phyloP scores from a whole-genome alignment of 75 land plant genomes.

The Cryptomeria japonica region DNA sequence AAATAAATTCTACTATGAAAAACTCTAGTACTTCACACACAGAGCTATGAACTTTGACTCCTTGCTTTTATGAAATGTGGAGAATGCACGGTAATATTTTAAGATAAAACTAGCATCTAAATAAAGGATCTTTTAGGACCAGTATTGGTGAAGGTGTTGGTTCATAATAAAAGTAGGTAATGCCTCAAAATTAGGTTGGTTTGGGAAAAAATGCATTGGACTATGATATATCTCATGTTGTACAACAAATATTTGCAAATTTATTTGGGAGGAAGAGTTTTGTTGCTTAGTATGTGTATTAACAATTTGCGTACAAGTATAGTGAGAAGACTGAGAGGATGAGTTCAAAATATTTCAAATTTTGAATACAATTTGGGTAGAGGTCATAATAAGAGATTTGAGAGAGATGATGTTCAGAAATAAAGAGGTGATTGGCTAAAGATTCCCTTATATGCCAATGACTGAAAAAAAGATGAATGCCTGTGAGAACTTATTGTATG shows the following conservation, averaged over 20 bases:
- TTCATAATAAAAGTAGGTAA: not conserved
- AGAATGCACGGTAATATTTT: not conserved
- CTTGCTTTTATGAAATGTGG: not conserved
- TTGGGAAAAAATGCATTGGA: not conserved
- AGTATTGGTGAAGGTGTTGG: not conserved
- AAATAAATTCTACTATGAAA: not conserved
- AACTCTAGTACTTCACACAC: not conserved
- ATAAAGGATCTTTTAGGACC: not conserved
- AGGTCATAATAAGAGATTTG: not conserved
- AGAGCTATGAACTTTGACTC: not conserved
- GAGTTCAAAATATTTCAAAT: not conserved
- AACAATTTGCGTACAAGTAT: not conserved
- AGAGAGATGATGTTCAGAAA: not conserved
- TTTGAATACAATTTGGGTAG: not conserved
- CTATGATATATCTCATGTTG: not conserved
- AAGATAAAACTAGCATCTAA: not conserved
- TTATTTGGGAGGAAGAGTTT: not conserved
- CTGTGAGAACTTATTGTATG: not conserved
- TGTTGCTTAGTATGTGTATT: not conserved
- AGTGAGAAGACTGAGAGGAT: not conserved
- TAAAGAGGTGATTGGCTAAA: not conserved
- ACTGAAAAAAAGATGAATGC: not conserved
- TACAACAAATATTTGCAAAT: not conserved
- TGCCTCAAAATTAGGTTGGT: not conserved
- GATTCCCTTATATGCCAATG: not conserved